phyloP scores from a whole-genome alignment of 148 eudicot genomes.

The Chenopodium suecicum region DNA sequence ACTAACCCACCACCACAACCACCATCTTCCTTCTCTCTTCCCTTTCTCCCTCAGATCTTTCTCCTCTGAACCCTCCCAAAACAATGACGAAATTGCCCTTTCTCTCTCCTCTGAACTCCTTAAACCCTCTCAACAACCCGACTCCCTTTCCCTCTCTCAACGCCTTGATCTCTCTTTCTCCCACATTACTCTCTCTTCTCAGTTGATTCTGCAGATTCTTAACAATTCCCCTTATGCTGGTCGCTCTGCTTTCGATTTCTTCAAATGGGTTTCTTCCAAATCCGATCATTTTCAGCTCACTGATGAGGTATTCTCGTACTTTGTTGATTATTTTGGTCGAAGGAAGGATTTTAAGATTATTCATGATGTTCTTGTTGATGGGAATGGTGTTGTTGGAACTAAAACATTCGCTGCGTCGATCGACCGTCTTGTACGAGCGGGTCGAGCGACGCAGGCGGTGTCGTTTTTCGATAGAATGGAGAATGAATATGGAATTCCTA shows the following conservation, averaged over 20 bases:
- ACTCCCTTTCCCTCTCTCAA: constrained; percentile 41
- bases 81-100: constrained; percentile 34
- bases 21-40: neutral
- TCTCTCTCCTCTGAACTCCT: constrained; percentile 60
- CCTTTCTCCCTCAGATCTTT: constrained; percentile 2
- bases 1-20: constrained; percentile 4
- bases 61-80: constrained; percentile 16
- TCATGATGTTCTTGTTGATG: constrained; percentile 45
- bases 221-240: constrained; percentile 56
- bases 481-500: constrained; percentile 53
- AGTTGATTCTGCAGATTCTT: constrained; percentile 46
- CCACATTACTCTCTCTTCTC: constrained; percentile 44
- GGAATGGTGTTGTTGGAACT: constrained; percentile 38
- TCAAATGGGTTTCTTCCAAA: constrained; percentile 52
- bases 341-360: constrained; percentile 70
- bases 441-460: constrained; percentile 55
- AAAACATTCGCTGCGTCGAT: constrained; percentile 39
- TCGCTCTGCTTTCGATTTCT: constrained; percentile 47
- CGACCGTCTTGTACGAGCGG: constrained; percentile 71
- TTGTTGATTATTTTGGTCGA: constrained; percentile 66
- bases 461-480: constrained; percentile 68
- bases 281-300: constrained; percentile 32
- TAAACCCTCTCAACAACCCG: constrained; percentile 29
- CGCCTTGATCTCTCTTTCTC: constrained; percentile 77
- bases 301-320: constrained; percentile 52